phyloP scores from a whole-genome alignment of 2,329 filamentous ascomycete species.

The Pseudogymnoascus sp. region DNA sequence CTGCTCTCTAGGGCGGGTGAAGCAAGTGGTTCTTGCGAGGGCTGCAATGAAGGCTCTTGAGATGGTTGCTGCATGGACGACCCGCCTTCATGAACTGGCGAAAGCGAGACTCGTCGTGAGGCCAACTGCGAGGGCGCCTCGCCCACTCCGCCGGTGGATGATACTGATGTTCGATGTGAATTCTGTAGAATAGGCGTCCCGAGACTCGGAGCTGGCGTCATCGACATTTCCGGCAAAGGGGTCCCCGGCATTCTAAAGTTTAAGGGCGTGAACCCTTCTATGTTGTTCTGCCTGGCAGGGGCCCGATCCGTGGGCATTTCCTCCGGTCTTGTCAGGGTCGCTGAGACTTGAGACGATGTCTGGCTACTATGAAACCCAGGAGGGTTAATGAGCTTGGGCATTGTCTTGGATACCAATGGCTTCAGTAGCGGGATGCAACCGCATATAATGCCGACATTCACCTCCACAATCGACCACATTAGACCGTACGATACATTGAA shows the following conservation, averaged over 20 bases:
- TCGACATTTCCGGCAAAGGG: not conserved
- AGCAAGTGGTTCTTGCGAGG: not conserved
- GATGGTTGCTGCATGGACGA: not conserved
- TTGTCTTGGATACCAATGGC: constrained; percentile 57
- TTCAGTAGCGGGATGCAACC: constrained; percentile 84
- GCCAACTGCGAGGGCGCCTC: not conserved
- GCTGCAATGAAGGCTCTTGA: not conserved
- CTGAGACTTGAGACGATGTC: not conserved
- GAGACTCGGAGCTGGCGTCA: not conserved
- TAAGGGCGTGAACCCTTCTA: not conserved
- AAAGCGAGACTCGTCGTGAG: not conserved
- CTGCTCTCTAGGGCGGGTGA: not conserved
- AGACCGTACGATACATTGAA: constrained; percentile 77
- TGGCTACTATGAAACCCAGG: not conserved
- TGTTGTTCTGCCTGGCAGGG: not conserved
- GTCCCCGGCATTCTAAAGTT: not conserved
- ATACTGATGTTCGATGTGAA: not conserved
- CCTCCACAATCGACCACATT: constrained; percentile 88
- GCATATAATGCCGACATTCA: constrained; percentile 80
- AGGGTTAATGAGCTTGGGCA: constrained; percentile 17
- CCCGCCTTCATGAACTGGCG: not conserved
- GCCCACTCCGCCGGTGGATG: not conserved
- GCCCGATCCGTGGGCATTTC: not conserved
- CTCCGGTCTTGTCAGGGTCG: not conserved
- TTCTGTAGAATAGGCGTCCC: not conserved